phyloP scores from a whole-genome alignment of 768 basidiomycete species.

The Mycena kentingensis region DNA sequence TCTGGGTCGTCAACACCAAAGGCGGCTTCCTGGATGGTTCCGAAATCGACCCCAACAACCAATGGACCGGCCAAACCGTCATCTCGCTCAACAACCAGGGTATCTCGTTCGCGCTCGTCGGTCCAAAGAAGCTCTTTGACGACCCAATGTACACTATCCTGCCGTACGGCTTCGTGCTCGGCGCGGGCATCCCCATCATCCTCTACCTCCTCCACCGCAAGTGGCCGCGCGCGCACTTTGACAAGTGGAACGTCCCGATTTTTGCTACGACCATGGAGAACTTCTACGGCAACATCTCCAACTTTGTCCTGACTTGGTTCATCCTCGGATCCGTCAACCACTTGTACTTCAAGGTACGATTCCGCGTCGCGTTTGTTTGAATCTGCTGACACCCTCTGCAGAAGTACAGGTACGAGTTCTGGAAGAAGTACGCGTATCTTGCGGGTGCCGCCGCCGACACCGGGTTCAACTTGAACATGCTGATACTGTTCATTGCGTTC shows the following conservation, averaged over 20 bases:
- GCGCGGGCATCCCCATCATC: constrained; percentile 22
- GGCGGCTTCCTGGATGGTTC: constrained; percentile 22
- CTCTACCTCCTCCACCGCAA: constrained; percentile 26
- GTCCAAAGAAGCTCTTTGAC: constrained; percentile 26
- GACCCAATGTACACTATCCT: constrained; percentile 27
- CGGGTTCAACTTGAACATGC: constrained; percentile 30
- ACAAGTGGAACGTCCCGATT: constrained; percentile 26
- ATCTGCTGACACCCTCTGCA: no score
- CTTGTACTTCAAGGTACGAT: constrained; percentile 29
- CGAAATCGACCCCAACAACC: constrained; percentile 25
- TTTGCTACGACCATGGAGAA: constrained; percentile 27
- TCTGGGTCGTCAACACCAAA: constrained; percentile 27
- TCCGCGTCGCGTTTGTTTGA: no score
- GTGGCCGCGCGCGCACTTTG: constrained; percentile 24
- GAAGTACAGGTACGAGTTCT: constrained; percentile 27
- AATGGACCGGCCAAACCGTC: constrained; percentile 30
- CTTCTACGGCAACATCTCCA: constrained; percentile 27
- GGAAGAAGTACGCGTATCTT: constrained; percentile 30
- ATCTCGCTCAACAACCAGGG: constrained; percentile 31
- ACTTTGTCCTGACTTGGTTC: constrained; percentile 24
- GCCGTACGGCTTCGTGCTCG: constrained; percentile 29
- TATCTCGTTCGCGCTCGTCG: constrained; percentile 28
- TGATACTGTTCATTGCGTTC: constrained; percentile 29
- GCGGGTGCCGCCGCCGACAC: constrained; percentile 28
- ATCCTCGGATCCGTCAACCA: constrained; percentile 28